Conservation (phyloP, 2,329 filamentous ascomycete genomes). For the Tolypocladium nubicola region DNA sequence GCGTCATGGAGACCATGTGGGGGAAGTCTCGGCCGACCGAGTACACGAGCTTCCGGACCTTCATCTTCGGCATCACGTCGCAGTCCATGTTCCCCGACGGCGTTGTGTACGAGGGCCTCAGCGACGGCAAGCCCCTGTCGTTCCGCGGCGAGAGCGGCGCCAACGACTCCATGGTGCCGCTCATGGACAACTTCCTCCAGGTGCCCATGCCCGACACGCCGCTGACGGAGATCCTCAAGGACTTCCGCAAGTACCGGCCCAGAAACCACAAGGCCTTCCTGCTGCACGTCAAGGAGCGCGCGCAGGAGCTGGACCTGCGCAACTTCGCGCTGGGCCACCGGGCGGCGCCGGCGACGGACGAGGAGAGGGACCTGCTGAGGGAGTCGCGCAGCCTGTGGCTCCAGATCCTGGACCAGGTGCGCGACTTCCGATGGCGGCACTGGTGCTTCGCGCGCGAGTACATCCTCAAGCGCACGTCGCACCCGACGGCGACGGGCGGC, state of each 20-base stretch:
- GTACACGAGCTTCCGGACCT: slow-evolving; percentile 86
- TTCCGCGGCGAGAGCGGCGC: slow-evolving; percentile 91
- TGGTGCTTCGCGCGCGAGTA: slow-evolving; percentile 83
- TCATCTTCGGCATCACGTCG: slow-evolving; percentile 91
- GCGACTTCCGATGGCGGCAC: slow-evolving; percentile 74
- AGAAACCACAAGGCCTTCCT: slow-evolving; percentile 84
- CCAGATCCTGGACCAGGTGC: slow-evolving; percentile 59
- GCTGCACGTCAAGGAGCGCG: slow-evolving; percentile 50
- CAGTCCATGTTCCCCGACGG: slow-evolving; percentile 93
- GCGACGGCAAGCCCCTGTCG: slow-evolving; percentile 55
- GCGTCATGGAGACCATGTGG: slow-evolving; percentile 88
- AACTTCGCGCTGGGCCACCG: slow-evolving; percentile 41
- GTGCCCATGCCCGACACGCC: slow-evolving; percentile 84
- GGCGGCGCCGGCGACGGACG: slow-evolving; percentile 7
- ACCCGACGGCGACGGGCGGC: slow-evolving; percentile 71
- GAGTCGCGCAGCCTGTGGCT: slow-evolving; percentile 52
- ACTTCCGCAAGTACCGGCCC: slow-evolving; percentile 84
- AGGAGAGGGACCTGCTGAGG: slow-evolving; percentile 33
- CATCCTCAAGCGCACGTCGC: slow-evolving; percentile 65
- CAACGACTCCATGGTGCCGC: slow-evolving; percentile 88
- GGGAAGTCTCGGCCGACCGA: slow-evolving; percentile 69
- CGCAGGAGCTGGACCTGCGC: slow-evolving; percentile 40
- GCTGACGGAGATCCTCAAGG: slow-evolving; percentile 74
- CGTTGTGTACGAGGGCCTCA: slow-evolving; percentile 79
- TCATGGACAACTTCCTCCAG: slow-evolving; percentile 79